Conservation (phyloP, 2,329 filamentous ascomycete genomes). For the Xenoacremonium recifei region DNA sequence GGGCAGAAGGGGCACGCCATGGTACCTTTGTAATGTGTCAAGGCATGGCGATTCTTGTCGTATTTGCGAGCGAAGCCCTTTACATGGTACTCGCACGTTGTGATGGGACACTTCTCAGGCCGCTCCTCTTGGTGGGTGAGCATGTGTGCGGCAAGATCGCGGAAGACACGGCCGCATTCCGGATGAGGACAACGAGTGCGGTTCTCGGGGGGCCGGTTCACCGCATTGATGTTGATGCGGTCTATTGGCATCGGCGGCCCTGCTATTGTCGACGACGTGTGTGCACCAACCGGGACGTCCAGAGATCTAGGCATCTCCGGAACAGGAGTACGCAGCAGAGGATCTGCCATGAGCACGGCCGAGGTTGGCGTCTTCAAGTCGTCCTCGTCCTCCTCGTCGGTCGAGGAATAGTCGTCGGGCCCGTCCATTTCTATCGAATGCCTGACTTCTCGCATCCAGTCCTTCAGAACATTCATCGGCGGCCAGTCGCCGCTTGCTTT, state of each 20-base stretch:
- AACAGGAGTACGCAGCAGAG: constrained; percentile 12
- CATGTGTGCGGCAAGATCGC: constrained; percentile 82
- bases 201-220: constrained; percentile 36
- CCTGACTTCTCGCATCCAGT: constrained; percentile 61
- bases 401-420: constrained; percentile 43
- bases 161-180: constrained; percentile 59
- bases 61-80: constrained; percentile 97
- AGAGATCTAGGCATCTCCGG: constrained; percentile 13
- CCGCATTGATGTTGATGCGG: constrained; percentile 27
- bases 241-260: constrained; percentile 24
- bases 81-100: constrained; percentile 87
- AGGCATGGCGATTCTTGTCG: constrained; percentile 93
- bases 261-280: constrained; percentile 16
- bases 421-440: constrained; percentile 49
- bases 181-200: constrained; percentile 54
- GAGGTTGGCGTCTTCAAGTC: constrained; percentile 29
- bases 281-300: constrained; percentile 10
- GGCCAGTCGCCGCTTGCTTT: constrained; percentile 60
- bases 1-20: constrained; percentile 98
- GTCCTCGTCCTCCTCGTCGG: constrained; percentile 51
- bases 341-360: constrained; percentile 12
- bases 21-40: constrained; percentile 96
- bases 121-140: constrained; percentile 91
- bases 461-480: constrained; percentile 55
- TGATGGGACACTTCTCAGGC: constrained; percentile 93